Evolutionary conservation across 2,329 filamentous ascomycete species (phyloP).

Genomic region (Colletotrichum paranaense): DNA sequence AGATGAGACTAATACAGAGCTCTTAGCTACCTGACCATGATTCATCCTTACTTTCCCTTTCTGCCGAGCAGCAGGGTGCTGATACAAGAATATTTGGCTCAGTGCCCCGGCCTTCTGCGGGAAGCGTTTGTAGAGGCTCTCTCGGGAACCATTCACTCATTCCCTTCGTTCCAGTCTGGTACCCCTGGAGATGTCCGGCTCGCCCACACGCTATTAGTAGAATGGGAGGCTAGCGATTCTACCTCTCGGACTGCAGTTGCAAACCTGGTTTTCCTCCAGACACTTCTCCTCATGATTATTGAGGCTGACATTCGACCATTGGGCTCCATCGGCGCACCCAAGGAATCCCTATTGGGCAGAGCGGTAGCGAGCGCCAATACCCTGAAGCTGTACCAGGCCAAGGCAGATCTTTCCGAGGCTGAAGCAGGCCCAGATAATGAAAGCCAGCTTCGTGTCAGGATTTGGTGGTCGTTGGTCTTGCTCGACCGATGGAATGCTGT

Average conservation of each 20-base stretch:
- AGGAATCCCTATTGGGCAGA: constrained; percentile 69
- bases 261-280: constrained; percentile 73
- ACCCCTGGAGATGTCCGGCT: constrained; percentile 55
- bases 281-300: constrained; percentile 73
- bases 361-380: constrained; percentile 75
- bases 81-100: constrained; percentile 66
- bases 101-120: constrained; percentile 66
- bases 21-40: constrained; percentile 69
- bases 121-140: constrained; percentile 75
- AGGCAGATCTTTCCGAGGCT: constrained; percentile 51
- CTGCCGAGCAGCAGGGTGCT: constrained; percentile 67
- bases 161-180: constrained; percentile 48
- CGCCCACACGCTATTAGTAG: constrained; percentile 59
- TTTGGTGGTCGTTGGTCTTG: constrained; percentile 79
- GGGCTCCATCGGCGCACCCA: constrained; percentile 58
- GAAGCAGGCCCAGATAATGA: constrained; percentile 69
- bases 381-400: constrained; percentile 67
- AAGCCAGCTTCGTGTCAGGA: constrained; percentile 70
- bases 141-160: constrained; percentile 67
- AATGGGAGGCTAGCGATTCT: constrained; percentile 60
- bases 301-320: constrained; percentile 68
- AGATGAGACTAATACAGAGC: neutral
- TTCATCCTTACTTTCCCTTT: constrained; percentile 76
- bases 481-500: constrained; percentile 80
- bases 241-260: constrained; percentile 50